Conservation (phyloP, 345 rosid species). For the Hibiscus tridactylites region DNA sequence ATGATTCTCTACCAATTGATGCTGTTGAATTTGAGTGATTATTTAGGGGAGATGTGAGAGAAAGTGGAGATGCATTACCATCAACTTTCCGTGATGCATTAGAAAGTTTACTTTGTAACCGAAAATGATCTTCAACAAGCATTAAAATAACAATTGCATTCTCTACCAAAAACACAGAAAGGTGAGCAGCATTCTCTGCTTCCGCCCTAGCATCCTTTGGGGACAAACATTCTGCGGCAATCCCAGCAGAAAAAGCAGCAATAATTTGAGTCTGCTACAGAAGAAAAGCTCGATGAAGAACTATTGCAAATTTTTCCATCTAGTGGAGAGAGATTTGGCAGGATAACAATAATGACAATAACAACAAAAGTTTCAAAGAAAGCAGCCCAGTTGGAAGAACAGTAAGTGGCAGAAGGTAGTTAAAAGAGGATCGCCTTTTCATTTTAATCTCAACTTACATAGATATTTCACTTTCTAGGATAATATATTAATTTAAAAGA, state of each 20-base stretch:
- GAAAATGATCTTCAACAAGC: conserved; percentile 99
- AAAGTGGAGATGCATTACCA: conserved; percentile 66
- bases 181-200: conserved; percentile 95
- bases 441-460: neutral
- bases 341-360: neutral
- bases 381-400: neutral
- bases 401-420: neutral
- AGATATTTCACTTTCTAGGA: neutral
- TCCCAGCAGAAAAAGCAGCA: conserved; percentile 81
- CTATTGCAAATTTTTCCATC: conserved; percentile 10
- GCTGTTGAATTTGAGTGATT: conserved; percentile 32
- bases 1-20: conserved; percentile 39
- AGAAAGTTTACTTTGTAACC: conserved; percentile 85
- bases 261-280: conserved; percentile 88
- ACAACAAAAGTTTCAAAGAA: no score
- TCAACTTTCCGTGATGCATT: conserved; percentile 41
- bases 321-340: neutral
- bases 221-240: conserved; percentile 79
- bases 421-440: neutral
- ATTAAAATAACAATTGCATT: conserved; percentile 94
- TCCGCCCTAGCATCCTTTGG: conserved; percentile 75
- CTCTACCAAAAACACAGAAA: conserved; percentile 93
- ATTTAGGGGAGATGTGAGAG: conserved; percentile 51
- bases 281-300: conserved; percentile 18
- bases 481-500: neutral